These are phyloP conservation scores for Nakaseomyces bracarensis DNA, from an alignment of 1,139 yeast species.

Conservation along the genomic window DNA sequence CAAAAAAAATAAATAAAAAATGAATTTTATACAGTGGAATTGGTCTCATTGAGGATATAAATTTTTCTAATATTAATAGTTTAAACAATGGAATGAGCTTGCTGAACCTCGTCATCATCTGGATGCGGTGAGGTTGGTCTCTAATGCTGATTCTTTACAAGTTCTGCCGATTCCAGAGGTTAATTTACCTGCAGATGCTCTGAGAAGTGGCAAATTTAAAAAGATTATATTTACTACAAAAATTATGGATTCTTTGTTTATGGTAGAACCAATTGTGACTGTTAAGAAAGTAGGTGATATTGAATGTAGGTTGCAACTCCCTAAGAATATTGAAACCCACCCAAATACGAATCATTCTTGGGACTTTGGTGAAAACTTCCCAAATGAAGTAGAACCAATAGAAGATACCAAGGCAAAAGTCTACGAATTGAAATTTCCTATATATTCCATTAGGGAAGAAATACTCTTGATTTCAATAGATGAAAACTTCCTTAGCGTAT, in stretches of 20 bases:
- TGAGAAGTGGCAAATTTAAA: constrained; percentile 10
- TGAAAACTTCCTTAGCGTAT: constrained; percentile 25
- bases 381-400: constrained; percentile 20
- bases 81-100: constrained; percentile 32
- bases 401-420: constrained; percentile 4
- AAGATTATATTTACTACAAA: constrained; percentile 22
- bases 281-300: constrained; percentile 17
- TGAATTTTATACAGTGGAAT: no score
- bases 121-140: constrained; percentile 19
- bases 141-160: constrained; percentile 24
- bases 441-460: constrained; percentile 16
- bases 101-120: constrained; percentile 31
- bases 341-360: constrained; percentile 11
- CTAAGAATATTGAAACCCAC: constrained; percentile 9
- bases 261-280: constrained; percentile 11
- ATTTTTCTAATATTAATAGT: no score
- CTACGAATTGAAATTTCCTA: constrained; percentile 17
- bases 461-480: constrained; percentile 19
- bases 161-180: constrained; percentile 22
- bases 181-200: constrained; percentile 13
- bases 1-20: no score
- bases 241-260: constrained; percentile 25
- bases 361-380: constrained; percentile 26
- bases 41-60: no score
- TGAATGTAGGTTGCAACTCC: constrained; percentile 6